Conservation (phyloP, 768 basidiomycete species). For the Chalciporus piperatus region DNA sequence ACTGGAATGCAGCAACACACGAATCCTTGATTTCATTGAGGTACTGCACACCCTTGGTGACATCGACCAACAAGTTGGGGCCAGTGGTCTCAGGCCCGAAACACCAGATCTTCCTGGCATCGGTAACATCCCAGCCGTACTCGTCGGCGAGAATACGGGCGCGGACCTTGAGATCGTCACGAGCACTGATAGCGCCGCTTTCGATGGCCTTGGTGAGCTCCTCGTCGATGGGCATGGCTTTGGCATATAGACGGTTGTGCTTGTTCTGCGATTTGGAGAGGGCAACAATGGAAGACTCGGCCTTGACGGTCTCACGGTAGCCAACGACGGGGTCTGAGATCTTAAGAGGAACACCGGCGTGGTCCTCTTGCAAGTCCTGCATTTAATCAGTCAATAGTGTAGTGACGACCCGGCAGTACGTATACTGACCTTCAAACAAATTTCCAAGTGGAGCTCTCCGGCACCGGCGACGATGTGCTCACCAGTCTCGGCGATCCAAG, state of each 20-base stretch:
- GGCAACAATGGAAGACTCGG: constrained; percentile 93
- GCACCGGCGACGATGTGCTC: constrained; percentile 99
- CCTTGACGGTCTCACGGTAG: constrained; percentile 95
- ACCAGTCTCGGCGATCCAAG: constrained; percentile 87
- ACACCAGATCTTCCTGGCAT: constrained; percentile 99
- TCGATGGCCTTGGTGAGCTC: constrained; percentile 95
- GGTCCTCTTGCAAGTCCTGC: constrained; percentile 98
- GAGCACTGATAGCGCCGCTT: constrained; percentile 73
- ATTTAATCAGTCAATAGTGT: background rate
- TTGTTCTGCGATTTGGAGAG: constrained; percentile 99
- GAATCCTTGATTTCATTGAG: constrained; percentile 99
- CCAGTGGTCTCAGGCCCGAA: constrained; percentile 99
- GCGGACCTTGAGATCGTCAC: constrained; percentile 97
- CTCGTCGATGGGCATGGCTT: constrained; percentile 91
- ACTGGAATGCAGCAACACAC: constrained; percentile 98
- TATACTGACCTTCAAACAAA: constrained; percentile 85
- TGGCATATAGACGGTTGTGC: constrained; percentile 97
- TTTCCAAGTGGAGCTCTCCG: constrained; percentile 98
- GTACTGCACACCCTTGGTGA: constrained; percentile 99
- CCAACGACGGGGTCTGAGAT: constrained; percentile 97
- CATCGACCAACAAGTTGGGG: constrained; percentile 94
- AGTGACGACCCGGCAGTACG: background rate
- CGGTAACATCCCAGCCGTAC: constrained; percentile 97
- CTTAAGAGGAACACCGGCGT: constrained; percentile 98
- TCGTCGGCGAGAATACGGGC: constrained; percentile 96